Percentiles rank a stretch among this genome's conserved stretches.
Conservation (phyloP, 768 basidiomycete species). For the Lentinus brumalis region DNA sequence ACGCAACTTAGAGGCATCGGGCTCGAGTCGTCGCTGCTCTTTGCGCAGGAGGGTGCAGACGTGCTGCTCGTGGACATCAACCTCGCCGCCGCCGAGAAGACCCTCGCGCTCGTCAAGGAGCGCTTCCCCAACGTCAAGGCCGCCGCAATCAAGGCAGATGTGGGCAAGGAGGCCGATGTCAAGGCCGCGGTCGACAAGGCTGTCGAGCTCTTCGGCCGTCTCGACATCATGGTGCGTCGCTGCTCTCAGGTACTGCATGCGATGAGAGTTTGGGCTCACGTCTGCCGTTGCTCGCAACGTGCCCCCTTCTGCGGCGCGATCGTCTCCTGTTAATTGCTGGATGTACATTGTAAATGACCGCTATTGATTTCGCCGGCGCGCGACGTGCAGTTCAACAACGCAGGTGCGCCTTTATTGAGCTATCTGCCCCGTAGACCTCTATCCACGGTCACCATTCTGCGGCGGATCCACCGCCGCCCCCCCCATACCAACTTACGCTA, state of each 20-base stretch:
- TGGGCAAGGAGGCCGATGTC: slow-evolving; percentile 85
- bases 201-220: slow-evolving; percentile 83
- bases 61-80: slow-evolving; percentile 91
- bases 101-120: slow-evolving; percentile 59
- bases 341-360: background rate
- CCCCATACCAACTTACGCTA: background rate
- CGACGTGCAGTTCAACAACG: slow-evolving; percentile 83
- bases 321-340: background rate
- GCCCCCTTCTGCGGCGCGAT: background rate
- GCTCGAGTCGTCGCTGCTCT: slow-evolving; percentile 91
- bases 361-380: background rate
- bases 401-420: slow-evolving; percentile 47
- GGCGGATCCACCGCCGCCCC: slow-evolving; percentile 1
- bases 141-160: slow-evolving; percentile 78
- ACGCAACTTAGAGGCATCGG: slow-evolving; percentile 82
- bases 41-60: slow-evolving; percentile 93
- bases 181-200: slow-evolving; percentile 80
- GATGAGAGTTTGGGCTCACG: background rate
- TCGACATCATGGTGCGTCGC: slow-evolving; percentile 86
- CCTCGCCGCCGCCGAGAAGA: slow-evolving; percentile 67
- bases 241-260: background rate
- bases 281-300: background rate
- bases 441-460: slow-evolving; percentile 1
- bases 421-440: background rate
- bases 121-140: slow-evolving; percentile 71